phyloP scores from a whole-genome alignment of 2,329 filamentous ascomycete genomes.

The Cladosporium sp. region DNA sequence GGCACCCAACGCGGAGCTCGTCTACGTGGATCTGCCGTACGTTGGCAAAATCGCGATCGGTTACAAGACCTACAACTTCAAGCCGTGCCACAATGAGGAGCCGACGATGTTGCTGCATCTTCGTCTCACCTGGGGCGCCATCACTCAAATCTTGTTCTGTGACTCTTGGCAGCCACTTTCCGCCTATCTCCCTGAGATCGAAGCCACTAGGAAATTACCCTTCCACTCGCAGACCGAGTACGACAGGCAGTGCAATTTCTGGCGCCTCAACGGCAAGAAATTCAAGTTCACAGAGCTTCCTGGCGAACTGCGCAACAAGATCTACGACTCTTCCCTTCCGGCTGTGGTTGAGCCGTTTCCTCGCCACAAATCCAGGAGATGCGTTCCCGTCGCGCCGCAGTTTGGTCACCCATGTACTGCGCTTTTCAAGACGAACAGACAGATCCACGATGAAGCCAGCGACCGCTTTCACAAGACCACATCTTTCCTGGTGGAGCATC shows the following conservation, averaged over 20 bases:
- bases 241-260: conserved; percentile 10
- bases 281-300: conserved; percentile 15
- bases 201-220: neutral
- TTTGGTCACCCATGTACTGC: neutral
- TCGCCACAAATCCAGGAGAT: neutral
- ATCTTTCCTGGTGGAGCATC: conserved; percentile 19
- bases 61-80: neutral
- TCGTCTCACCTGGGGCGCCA: neutral
- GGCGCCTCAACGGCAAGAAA: conserved; percentile 11
- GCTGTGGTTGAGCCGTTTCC: neutral
- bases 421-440: conserved; percentile 19
- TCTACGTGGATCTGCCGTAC: neutral
- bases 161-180: neutral
- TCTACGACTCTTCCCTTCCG: conserved; percentile 11
- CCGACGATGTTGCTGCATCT: neutral
- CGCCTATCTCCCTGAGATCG: neutral
- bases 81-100: neutral
- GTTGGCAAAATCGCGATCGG: neutral
- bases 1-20: neutral
- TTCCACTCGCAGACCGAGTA: neutral
- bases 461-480: conserved; percentile 19
- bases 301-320: conserved; percentile 13
- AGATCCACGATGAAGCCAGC: conserved; percentile 20
- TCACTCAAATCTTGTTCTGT: neutral
- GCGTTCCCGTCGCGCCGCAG: neutral